Evolutionary conservation across 495 filamentous ascomycete genomes (phyloP), one percentile per base, ranked within the genome.

Genomic region (Diplogelasinospora grovesii): DNA sequence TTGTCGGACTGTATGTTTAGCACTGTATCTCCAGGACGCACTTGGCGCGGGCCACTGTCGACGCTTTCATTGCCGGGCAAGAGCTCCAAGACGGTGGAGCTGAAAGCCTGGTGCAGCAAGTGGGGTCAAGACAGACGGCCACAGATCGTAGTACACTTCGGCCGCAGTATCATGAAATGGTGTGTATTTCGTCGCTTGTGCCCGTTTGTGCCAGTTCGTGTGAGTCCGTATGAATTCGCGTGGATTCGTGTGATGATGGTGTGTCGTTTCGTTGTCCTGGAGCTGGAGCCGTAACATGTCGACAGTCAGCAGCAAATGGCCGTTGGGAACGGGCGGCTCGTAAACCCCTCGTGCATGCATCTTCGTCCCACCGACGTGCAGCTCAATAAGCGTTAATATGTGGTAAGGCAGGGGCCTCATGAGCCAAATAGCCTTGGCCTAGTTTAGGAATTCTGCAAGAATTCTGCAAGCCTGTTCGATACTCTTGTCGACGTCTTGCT

Each of bases 291-390:
- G 18, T 20, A 20, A 28, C 18, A 25, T 21, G 38, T 38, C 23
- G 45, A 41, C 25, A 41, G 29, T 14, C 18, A 14, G 26, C 23
- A 18, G 26, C 32, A 22, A 19, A 36, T 23, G 29, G 36, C 36
- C 25, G 33, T 26, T 22, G 27, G 35, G 24, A 22, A 8, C n/a
- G 36, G 19, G 28, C 24, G 25, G 5, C n/a, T 15, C 20, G 4
- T 25, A 31, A 27, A 27, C 26, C n/a, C n/a, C 25, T 28, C 29
- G 28, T 41, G 42, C 39, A 48, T 42, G 22, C 22, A 15, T 37
- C n/a, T 39, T 48, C 39, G 46, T 53, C 36, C 32, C 24, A 49
- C 43, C 37, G 26, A 36, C 21, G n/a, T n/a, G n/a, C n/a, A n/a
- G n/a, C n/a, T n/a, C n/a, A n/a, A n/a, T n/a, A n/a, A n/a, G n/a